Conservation (phyloP, 179 eudicot genomes). For the Nepenthes alata region DNA sequence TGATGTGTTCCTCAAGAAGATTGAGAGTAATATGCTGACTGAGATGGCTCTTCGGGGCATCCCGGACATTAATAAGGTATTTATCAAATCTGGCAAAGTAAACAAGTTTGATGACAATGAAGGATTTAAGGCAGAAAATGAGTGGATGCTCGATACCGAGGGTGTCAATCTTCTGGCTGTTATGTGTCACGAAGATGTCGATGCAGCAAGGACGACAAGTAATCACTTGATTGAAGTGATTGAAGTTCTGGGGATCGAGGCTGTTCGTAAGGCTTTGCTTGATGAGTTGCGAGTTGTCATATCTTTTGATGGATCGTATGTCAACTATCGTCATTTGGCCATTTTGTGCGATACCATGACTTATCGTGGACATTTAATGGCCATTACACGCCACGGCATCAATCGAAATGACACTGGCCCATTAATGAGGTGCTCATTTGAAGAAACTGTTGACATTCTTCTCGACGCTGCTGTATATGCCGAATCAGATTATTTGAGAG, state of each 20-base stretch:
- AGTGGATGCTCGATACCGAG: slow-evolving; percentile 99
- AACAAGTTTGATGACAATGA: slow-evolving; percentile 74
- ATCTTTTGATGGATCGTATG: slow-evolving; percentile 97
- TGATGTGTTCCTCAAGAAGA: slow-evolving; percentile 91
- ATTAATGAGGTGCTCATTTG: slow-evolving; percentile 97
- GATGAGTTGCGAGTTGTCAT: slow-evolving; percentile 94
- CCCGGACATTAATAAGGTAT: slow-evolving; percentile 91
- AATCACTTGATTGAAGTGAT: slow-evolving; percentile 96
- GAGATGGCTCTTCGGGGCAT: slow-evolving; percentile 94
- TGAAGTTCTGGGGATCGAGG: slow-evolving; percentile 98
- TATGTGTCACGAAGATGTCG: slow-evolving; percentile 92
- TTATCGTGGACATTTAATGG: slow-evolving; percentile 98
- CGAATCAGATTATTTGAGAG: slow-evolving; percentile 71
- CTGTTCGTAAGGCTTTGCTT: slow-evolving; percentile 80
- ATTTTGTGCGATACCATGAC: slow-evolving; percentile 98
- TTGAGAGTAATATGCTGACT: slow-evolving; percentile 91
- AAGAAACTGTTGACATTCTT: slow-evolving; percentile 98
- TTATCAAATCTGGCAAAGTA: slow-evolving; percentile 67
- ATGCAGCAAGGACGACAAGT: slow-evolving; percentile 82
- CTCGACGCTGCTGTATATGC: slow-evolving; percentile 99
- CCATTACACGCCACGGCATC: slow-evolving; percentile 97
- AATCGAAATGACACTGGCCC: slow-evolving; percentile 97
- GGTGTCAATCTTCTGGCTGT: slow-evolving; percentile 97
- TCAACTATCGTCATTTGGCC: slow-evolving; percentile 91
- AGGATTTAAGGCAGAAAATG: slow-evolving; percentile 75